phyloP scores from a whole-genome alignment of 345 rosid genomes.

The Sonneratia caseolaris region DNA sequence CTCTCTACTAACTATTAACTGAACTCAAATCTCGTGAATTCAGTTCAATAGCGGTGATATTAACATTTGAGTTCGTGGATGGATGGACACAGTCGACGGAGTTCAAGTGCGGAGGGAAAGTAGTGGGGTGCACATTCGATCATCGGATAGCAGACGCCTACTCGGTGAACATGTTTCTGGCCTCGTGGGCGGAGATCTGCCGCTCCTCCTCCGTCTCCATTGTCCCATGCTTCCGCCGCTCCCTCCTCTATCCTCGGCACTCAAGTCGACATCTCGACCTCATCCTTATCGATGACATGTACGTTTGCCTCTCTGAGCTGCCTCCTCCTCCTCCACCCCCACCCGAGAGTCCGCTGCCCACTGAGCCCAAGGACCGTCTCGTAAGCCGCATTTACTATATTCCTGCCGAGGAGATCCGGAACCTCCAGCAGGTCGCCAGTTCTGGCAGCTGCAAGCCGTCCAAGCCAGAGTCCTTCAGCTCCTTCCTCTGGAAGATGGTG shows the following conservation, averaged over 20 bases:
- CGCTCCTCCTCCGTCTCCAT: constrained; percentile 19
- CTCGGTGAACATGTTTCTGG: constrained; percentile 59
- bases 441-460: constrained; percentile 22
- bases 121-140: constrained; percentile 58
- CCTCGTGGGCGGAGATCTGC: constrained; percentile 59
- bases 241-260: constrained; percentile 45
- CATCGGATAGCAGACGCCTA: constrained; percentile 72
- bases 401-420: constrained; percentile 18
- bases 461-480: constrained; percentile 57
- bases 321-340: constrained; percentile 38
- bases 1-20: neutral
- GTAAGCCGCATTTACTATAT: constrained; percentile 55
- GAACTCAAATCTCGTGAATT: too few species aligned
- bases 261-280: constrained; percentile 15
- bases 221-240: constrained; percentile 41
- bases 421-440: constrained; percentile 42
- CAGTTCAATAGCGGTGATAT: too few species aligned
- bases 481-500: constrained; percentile 61
- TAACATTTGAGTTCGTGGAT: neutral
- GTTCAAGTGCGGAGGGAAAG: constrained; percentile 55
- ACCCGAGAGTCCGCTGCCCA: neutral
- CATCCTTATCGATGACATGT: constrained; percentile 31
- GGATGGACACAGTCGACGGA: constrained; percentile 33
- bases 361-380: constrained; percentile 10
- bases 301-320: constrained; percentile 34